These are phyloP conservation scores for Carex littledalei DNA, from an alignment of 176 grass and related monocot genomes.

Conservation along the genomic window DNA sequence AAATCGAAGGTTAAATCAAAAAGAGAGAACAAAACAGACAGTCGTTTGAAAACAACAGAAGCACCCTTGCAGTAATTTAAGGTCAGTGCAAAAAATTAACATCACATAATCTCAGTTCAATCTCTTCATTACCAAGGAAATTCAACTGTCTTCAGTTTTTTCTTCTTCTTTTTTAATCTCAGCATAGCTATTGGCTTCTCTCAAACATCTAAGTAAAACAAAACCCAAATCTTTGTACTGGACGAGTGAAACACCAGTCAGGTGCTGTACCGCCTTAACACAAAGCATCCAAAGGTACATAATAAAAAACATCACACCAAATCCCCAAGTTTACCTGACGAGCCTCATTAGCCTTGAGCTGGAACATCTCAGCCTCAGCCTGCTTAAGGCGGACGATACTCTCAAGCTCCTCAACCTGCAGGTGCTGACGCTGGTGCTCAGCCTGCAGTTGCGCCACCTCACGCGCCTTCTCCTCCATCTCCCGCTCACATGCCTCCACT, in stretches of 20 bases:
- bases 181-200: not conserved
- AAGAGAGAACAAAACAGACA: not conserved
- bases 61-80: not conserved
- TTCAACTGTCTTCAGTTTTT: not conserved
- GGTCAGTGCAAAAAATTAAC: not conserved
- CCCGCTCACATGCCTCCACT: conserved; percentile 41
- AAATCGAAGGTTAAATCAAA: not conserved
- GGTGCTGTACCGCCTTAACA: not conserved
- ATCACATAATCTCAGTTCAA: not conserved
- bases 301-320: not conserved
- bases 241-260: not conserved
- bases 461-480: conserved; percentile 64
- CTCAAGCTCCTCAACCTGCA: conserved; percentile 73
- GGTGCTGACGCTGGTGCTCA: conserved; percentile 44
- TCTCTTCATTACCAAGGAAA: not conserved
- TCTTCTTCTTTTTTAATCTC: not conserved
- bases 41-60: not conserved
- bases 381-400: conserved; percentile 66
- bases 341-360: conserved; percentile 74
- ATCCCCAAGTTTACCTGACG: conserved; percentile 12
- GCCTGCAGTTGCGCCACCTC: conserved; percentile 39
- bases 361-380: conserved; percentile 88
- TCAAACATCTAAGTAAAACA: not conserved
- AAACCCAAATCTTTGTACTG: not conserved
- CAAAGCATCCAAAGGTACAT: not conserved